Conservation (phyloP, 2,329 filamentous ascomycete species). For the Aspergillus calidoustus region DNA sequence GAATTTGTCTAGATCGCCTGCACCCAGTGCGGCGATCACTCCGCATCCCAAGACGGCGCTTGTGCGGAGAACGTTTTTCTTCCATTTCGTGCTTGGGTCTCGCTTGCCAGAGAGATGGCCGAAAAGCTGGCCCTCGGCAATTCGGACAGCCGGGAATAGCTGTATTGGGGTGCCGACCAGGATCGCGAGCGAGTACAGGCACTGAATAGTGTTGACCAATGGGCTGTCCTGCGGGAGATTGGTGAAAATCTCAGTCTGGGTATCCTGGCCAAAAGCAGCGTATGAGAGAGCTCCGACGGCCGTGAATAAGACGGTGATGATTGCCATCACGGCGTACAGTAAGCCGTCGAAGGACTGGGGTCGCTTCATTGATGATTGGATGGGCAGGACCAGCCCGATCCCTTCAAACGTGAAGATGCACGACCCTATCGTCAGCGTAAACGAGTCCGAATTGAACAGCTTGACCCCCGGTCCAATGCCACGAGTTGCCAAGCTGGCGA, state of each 20-base stretch:
- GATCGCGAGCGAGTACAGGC: constrained; percentile 91
- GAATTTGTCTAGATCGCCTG: constrained; percentile 92
- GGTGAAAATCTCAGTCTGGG: constrained; percentile 91
- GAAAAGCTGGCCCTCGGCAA: constrained; percentile 89
- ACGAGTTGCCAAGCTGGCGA: constrained; percentile 75
- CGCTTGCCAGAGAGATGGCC: constrained; percentile 88
- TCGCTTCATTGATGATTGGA: constrained; percentile 92
- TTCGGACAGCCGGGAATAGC: constrained; percentile 94
- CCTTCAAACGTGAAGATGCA: constrained; percentile 98
- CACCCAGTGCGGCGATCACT: constrained; percentile 83
- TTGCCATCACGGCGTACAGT: constrained; percentile 85
- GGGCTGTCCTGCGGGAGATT: constrained; percentile 93
- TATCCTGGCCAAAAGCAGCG: constrained; percentile 88
- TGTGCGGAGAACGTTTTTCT: constrained; percentile 95
- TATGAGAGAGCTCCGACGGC: constrained; percentile 91
- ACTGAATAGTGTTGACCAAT: constrained; percentile 90
- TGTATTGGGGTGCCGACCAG: constrained; percentile 90
- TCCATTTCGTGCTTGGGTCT: constrained; percentile 97
- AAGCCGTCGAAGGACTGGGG: constrained; percentile 87
- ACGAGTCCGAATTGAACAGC: constrained; percentile 84
- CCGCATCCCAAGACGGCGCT: constrained; percentile 85
- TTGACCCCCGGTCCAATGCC: constrained; percentile 78
- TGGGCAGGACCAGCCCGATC: constrained; percentile 93
- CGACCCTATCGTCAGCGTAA: constrained; percentile 95
- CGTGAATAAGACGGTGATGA: constrained; percentile 87